phyloP scores from a whole-genome alignment of 345 rosid genomes.

The Murraya paniculata region DNA sequence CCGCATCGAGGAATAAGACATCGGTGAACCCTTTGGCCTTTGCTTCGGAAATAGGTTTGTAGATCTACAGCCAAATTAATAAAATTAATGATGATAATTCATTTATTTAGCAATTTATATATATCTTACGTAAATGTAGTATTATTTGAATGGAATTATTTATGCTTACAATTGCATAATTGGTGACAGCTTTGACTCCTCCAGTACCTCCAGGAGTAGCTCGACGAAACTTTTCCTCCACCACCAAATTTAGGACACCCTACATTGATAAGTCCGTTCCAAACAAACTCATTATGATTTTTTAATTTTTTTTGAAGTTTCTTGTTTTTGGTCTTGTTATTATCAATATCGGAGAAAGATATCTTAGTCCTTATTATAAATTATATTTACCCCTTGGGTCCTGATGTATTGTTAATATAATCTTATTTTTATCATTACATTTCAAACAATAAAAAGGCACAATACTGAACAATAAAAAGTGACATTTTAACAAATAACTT shows the following conservation, averaged over 20 bases:
- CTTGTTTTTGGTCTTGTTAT: not conserved
- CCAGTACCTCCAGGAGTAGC: constrained; percentile 65
- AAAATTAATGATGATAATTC: not conserved
- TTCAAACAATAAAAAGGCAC: no score
- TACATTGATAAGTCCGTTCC: not conserved
- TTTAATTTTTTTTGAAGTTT: not conserved
- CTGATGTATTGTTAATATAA: no score
- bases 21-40: constrained; percentile 65
- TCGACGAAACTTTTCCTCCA: constrained; percentile 46
- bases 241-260: constrained; percentile 41
- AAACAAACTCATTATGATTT: not conserved
- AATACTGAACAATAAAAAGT: no score
- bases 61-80: constrained; percentile 27
- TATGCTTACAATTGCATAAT: constrained; percentile 57
- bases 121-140: not conserved
- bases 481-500: no score
- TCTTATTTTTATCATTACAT: no score
- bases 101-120: not conserved
- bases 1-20: constrained; percentile 59
- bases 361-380: no score
- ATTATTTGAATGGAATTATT: not conserved
- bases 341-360: no score
- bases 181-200: constrained; percentile 54
- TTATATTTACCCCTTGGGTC: no score
- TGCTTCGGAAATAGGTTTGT: constrained; percentile 45